Evolutionary conservation across 2,329 filamentous ascomycete genomes (phyloP), one percentile per base, ranked within the genome.

Genomic region (Penicillium freii): DNA sequence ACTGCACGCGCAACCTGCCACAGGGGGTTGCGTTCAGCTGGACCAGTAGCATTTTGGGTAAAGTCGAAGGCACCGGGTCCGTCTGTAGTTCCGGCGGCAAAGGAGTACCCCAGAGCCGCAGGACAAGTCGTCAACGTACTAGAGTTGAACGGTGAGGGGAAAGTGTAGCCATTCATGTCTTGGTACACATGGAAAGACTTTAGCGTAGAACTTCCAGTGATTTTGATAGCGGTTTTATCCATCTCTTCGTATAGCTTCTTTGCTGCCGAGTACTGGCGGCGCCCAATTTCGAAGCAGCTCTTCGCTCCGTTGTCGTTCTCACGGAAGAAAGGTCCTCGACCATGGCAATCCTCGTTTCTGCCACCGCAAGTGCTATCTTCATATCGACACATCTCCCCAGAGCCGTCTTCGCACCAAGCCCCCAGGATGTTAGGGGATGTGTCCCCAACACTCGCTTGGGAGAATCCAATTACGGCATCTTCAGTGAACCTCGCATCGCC

Each of bases 51-150:
- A 63, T 92, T 92, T 70, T 97, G 93, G 1, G 90, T 94, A 71
- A 97, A 97, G 74, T 97, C 93, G 68, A 96, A 96, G 0, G 86
- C 87, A 0, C 93, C 93, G 0, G 93, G 92, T 6, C 93, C 91
- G 71, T 97, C 93, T 0, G 91, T 90, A 0, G 93, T 97, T 11
- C 93, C 93, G 1, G 90, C 93, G 0, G 93, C 93, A 71, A 97
- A 97, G 0, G 90, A 92, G 71, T 94, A 96, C 6, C 93, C 93
- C 58, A 97, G 78, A 0, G 92, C 91, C 0, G 92, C 92, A 4
- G 92, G 88, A 66, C 93, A 97, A 0, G 92, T 96, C 49, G 77
- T 80, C 7, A 87, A 52, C 4, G 56, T 89, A 31, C 76, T 76
- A 3, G 84, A 85, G 45, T 96, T 91, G 65, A 78, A 78, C 0